Evolutionary conservation across 257 asterid genomes (phyloP).

Genomic region (Nicotiana tomentosiformis): DNA sequence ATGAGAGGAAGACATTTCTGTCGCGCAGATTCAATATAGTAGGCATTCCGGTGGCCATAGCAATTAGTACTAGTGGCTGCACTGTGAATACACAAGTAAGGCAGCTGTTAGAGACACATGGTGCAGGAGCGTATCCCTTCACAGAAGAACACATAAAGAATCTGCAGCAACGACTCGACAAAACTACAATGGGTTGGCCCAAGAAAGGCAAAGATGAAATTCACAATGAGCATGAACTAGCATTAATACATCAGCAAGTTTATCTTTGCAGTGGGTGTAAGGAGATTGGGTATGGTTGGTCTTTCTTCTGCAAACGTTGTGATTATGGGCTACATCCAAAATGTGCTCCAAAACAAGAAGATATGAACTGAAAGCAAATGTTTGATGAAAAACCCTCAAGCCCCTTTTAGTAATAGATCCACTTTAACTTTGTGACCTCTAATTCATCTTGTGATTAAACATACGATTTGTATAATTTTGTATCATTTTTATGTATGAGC

Average conservation of each 20-base stretch:
- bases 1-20: slow-evolving; percentile 16
- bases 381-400: neutral
- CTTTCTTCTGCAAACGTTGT: slow-evolving; percentile 22
- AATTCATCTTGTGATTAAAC: neutral
- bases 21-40: slow-evolving; percentile 23
- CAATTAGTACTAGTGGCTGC: slow-evolving; percentile 23
- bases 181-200: slow-evolving; percentile 26
- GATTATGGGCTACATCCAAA: slow-evolving; percentile 34
- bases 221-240: slow-evolving; percentile 24
- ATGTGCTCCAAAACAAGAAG: slow-evolving; percentile 25
- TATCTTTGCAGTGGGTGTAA: slow-evolving; percentile 26
- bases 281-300: slow-evolving; percentile 30
- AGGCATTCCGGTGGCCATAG: slow-evolving; percentile 32
- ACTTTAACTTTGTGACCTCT: slow-evolving; percentile 2
- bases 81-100: slow-evolving; percentile 25
- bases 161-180: slow-evolving; percentile 11
- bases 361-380: neutral
- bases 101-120: slow-evolving; percentile 22
- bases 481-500: neutral
- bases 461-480: neutral
- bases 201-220: slow-evolving; percentile 21
- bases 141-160: slow-evolving; percentile 14
- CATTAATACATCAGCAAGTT: slow-evolving; percentile 14
- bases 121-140: slow-evolving; percentile 28
- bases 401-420: neutral